Evolutionary conservation across 352 stramenopile genomes (phyloP).

Genomic region (Pythium folliculosum): DNA sequence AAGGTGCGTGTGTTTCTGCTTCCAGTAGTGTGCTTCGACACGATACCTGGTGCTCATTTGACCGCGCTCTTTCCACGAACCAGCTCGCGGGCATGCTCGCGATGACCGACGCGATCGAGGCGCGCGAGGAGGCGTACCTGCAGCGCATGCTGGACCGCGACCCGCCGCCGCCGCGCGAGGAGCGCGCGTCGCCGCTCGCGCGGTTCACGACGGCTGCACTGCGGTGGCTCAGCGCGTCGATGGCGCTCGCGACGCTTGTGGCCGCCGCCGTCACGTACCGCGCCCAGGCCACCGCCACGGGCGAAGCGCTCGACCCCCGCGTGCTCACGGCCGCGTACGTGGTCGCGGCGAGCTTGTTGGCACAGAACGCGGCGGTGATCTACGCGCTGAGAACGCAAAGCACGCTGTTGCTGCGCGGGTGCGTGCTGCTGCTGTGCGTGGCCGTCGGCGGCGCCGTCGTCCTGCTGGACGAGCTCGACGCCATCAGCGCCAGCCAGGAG

Average conservation of each 20-base stretch:
- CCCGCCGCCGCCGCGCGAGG: background rate
- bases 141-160: slow-evolving; percentile 40
- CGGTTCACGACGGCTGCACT: slow-evolving; percentile 2
- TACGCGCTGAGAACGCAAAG: background rate
- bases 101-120: slow-evolving; percentile 45
- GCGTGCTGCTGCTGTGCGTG: slow-evolving; percentile 22
- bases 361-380: slow-evolving; percentile 7
- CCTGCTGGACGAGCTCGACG: slow-evolving; percentile 32
- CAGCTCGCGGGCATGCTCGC: slow-evolving; percentile 56
- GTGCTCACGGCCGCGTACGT: slow-evolving; percentile 12
- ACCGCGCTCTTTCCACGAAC: too few species aligned
- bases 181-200: slow-evolving; percentile 14
- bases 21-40: too few species aligned
- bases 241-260: background rate
- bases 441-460: slow-evolving; percentile 7
- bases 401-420: slow-evolving; percentile 6
- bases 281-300: slow-evolving; percentile 9
- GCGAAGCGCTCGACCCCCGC: slow-evolving; percentile 14
- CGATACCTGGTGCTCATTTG: too few species aligned
- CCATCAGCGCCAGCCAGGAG: slow-evolving; percentile 37
- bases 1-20: slow-evolving; percentile 42
- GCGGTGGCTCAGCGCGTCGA: slow-evolving; percentile 5
- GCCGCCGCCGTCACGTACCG: background rate
- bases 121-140: slow-evolving; percentile 56
- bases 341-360: background rate